Evolutionary conservation across 163 green algal genomes (phyloP), one percentile per base, ranked within the genome.

Genomic region (Coccomyxa subellipsoidea): DNA sequence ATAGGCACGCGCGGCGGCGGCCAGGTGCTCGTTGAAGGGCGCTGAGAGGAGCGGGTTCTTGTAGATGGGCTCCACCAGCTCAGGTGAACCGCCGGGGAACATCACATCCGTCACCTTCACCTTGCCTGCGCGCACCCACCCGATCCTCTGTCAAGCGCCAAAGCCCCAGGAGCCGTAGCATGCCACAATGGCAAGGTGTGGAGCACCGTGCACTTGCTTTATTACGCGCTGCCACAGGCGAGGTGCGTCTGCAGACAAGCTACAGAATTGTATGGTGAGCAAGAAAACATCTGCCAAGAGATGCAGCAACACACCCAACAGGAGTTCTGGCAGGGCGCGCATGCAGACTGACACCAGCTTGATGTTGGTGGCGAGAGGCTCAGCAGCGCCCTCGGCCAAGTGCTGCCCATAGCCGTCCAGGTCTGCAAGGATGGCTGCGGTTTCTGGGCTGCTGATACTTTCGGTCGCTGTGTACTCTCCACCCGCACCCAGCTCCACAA

Each of bases 61-160:
- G 78, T 82, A 82, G 78, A 82, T 82, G 78, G 78, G 78, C 54
- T 82, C 78, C 54, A 82, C 78, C 78, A 82, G 78, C 6, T 76
- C 53, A 7, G 78, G 78, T 35, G 78, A 82, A 54, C 78, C 78
- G 54, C 54, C 35, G 4, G 78, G 78, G 78, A 82, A 82, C 78
- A 82, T 82, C 35, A 82, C 78, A 36, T 82, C 78, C 23, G 78
- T 73, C 29, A 82, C 66, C 25, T 82, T 73, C 35, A 40, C 35
- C 29, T 36, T 31, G 3, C 78, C 78, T 82, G 77, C 77, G 18
- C 47, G 18, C n/a, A n/a, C n/a, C n/a, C n/a, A n/a, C n/a, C n/a
- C n/a, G n/a, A n/a, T n/a, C n/a, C n/a, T n/a, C n/a, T n/a, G n/a
- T n/a, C n/a, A n/a, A n/a, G n/a, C n/a, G n/a, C n/a, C n/a, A n/a